phyloP scores from a whole-genome alignment of 2,329 filamentous ascomycete species.

The Cyanodermella asteris region DNA sequence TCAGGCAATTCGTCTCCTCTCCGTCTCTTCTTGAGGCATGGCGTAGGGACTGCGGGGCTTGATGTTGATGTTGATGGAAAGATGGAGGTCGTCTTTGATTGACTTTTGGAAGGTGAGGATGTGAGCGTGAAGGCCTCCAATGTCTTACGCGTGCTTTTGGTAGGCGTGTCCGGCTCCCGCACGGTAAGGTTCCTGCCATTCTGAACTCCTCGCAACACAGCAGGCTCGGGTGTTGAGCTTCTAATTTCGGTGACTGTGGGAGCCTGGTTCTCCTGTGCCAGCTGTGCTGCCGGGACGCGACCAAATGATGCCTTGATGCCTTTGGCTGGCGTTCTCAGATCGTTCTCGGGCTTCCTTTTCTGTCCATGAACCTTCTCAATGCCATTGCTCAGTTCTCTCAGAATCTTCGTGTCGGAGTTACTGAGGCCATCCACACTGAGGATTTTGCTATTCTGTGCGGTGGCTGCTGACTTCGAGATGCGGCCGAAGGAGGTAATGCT shows the following conservation, averaged over 20 bases:
- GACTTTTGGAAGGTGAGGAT: constrained; percentile 3
- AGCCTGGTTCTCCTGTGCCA: too few relatives aligned
- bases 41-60: constrained; percentile 5
- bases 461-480: constrained; percentile 6
- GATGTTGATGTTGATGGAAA: constrained; percentile 4
- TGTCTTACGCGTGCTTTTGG: constrained; percentile 6
- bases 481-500: constrained; percentile 7
- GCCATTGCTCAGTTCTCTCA: constrained; percentile 1
- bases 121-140: constrained; percentile 8
- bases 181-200: too few relatives aligned
- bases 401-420: neutral
- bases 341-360: constrained; percentile 3
- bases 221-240: too few relatives aligned
- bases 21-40: constrained; percentile 2
- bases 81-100: constrained; percentile 3
- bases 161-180: constrained; percentile 4
- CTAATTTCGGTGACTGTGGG: too few relatives aligned
- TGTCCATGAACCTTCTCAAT: neutral
- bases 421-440: neutral
- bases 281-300: too few relatives aligned
- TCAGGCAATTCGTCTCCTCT: constrained; percentile 21
- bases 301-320: too few relatives aligned
- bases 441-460: constrained; percentile 1
- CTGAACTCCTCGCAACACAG: too few relatives aligned
- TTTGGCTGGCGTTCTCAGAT: constrained; percentile 7